Percentiles rank a stretch among this genome's conserved stretches.
These are phyloP conservation scores for Powellomyces hirtus DNA, from an alignment of 192 early-diverging fungal genomes.

Conservation along the genomic window DNA sequence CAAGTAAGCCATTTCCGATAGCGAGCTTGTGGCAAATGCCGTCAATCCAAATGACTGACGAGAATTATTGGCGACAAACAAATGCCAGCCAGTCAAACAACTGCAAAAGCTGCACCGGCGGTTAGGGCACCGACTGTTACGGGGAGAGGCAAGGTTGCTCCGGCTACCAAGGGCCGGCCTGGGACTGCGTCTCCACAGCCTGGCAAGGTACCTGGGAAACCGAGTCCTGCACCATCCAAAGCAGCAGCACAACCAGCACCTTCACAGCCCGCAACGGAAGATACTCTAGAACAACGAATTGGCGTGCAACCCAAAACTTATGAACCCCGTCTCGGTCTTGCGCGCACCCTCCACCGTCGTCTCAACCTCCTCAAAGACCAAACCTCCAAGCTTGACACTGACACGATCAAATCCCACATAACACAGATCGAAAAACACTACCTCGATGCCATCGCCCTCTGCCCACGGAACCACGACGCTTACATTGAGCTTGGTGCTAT, in stretches of 20 bases:
- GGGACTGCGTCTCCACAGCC: neutral
- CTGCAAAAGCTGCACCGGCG: slow-evolving; percentile 5
- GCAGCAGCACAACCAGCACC: neutral
- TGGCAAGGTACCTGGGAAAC: neutral
- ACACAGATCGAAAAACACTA: slow-evolving; percentile 6
- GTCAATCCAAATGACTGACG: neutral
- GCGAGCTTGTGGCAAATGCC: too few species aligned
- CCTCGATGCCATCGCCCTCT: slow-evolving; percentile 15
- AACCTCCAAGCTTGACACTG: neutral
- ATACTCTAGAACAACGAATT: neutral
- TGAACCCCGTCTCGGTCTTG: slow-evolving; percentile 31
- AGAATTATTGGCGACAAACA: neutral
- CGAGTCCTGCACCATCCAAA: neutral
- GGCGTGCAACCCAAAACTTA: neutral
- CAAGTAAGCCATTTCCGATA: too few species aligned
- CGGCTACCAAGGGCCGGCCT: neutral
- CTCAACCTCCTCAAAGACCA: slow-evolving; percentile 13
- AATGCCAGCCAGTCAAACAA: slow-evolving; percentile 3
- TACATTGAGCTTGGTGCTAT: slow-evolving; percentile 50
- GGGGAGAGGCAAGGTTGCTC: neutral
- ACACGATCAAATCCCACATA: neutral
- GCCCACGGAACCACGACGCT: slow-evolving; percentile 36
- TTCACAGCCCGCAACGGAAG: neutral
- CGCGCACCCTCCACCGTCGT: slow-evolving; percentile 25
- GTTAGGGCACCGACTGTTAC: slow-evolving; percentile 4